These are phyloP conservation scores for Cenchrus americanus DNA, from an alignment of 176 grass and related monocot species.

Conservation along the genomic window DNA sequence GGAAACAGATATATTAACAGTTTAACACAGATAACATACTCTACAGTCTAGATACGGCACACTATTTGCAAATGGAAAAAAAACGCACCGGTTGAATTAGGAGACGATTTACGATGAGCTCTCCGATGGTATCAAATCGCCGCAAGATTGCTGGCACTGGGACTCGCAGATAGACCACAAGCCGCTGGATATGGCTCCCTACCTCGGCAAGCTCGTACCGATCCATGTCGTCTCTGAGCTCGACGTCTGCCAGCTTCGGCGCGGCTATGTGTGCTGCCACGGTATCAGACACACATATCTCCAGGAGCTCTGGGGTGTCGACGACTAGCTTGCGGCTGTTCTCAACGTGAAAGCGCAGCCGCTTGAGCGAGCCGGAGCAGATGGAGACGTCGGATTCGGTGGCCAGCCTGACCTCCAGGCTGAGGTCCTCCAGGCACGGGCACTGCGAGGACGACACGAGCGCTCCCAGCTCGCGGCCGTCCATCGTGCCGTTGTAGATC, in stretches of 20 bases:
- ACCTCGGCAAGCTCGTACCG: not conserved
- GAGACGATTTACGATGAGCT: not conserved
- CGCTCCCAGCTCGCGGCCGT: not conserved
- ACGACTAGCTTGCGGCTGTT: not conserved
- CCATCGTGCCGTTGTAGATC: not conserved
- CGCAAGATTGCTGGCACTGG: not conserved
- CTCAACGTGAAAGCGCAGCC: not conserved
- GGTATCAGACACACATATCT: not conserved
- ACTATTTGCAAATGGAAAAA: too few species aligned
- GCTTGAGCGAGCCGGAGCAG: not conserved
- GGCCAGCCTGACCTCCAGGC: not conserved
- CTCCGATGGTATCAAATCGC: not conserved
- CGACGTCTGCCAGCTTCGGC: not conserved
- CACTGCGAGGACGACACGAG: not conserved
- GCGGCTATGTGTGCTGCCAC: not conserved
- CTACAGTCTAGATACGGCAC: too few species aligned
- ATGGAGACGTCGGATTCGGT: not conserved
- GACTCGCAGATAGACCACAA: not conserved
- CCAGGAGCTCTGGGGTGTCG: not conserved
- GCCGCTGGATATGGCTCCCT: not conserved
- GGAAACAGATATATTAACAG: not conserved
- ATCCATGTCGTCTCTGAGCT: not conserved
- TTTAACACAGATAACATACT: too few species aligned
- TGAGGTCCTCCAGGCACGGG: not conserved
- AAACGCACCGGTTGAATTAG: not conserved